A percentile compares a stretch with the other conserved stretches of the same genome.
Evolutionary conservation across 2,329 filamentous ascomycete species (phyloP).

Genomic region (Amylocarpus encephaloides): DNA sequence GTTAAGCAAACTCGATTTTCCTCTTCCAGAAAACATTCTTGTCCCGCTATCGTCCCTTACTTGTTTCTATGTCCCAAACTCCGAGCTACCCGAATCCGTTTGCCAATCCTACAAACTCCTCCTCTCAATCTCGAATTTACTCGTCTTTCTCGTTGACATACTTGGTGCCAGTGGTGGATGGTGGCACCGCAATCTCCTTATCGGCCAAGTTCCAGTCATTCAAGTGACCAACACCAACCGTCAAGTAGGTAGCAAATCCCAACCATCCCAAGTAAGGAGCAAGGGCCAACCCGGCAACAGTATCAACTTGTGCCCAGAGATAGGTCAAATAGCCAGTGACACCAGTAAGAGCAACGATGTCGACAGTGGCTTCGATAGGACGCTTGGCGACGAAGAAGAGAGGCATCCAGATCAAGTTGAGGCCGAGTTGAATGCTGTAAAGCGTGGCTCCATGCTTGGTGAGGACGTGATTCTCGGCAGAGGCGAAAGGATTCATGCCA

Average conservation of each 20-base stretch:
- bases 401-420: slow-evolving; percentile 89
- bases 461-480: slow-evolving; percentile 19
- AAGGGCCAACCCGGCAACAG: slow-evolving; percentile 65
- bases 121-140: neutral
- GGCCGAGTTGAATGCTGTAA: slow-evolving; percentile 76
- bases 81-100: no score
- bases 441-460: slow-evolving; percentile 67
- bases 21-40: no score
- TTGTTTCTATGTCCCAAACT: no score
- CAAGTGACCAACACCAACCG: slow-evolving; percentile 58
- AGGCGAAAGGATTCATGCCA: slow-evolving; percentile 47
- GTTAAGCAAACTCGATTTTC: no score
- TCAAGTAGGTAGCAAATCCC: slow-evolving; percentile 80
- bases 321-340: slow-evolving; percentile 68
- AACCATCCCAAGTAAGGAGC: slow-evolving; percentile 83
- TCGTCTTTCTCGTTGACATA: slow-evolving; percentile 29
- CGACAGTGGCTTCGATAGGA: slow-evolving; percentile 66
- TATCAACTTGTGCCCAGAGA: slow-evolving; percentile 69
- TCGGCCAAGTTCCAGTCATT: slow-evolving; percentile 58
- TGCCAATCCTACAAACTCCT: no score
- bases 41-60: no score
- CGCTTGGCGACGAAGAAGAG: slow-evolving; percentile 78
- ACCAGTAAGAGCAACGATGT: slow-evolving; percentile 68
- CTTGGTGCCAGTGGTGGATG: slow-evolving; percentile 26
- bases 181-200: slow-evolving; percentile 26